A percentile compares a stretch with the other conserved stretches of the same genome.
These are phyloP conservation scores for Nitzschia palea DNA, from an alignment of 108 stramenopile species.

Conservation along the genomic window DNA sequence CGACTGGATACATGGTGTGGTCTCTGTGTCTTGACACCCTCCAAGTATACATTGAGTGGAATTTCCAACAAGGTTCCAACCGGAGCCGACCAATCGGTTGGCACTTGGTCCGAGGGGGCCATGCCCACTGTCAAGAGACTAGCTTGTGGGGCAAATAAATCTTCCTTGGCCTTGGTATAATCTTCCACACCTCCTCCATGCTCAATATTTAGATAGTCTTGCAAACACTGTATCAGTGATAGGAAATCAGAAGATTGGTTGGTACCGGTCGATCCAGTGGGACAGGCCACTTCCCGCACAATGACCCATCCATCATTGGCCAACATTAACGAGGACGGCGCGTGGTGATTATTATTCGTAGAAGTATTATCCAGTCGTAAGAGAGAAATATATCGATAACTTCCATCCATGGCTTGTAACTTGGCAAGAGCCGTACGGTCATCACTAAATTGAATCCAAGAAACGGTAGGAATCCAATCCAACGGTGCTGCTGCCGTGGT, in stretches of 20 bases:
- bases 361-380: constrained; percentile 13
- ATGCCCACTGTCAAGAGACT: constrained; percentile 27
- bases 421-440: constrained; percentile 29
- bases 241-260: neutral
- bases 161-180: constrained; percentile 11
- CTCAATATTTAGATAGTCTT: constrained; percentile 24
- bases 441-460: constrained; percentile 21
- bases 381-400: constrained; percentile 16
- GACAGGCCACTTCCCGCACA: constrained; percentile 18
- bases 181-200: constrained; percentile 27
- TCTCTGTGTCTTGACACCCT: constrained; percentile 19
- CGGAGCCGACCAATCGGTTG: constrained; percentile 30
- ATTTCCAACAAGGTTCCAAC: constrained; percentile 29
- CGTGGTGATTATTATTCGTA: neutral
- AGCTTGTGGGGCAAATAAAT: constrained; percentile 13
- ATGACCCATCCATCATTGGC: constrained; percentile 35
- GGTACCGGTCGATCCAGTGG: neutral
- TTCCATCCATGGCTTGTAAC: constrained; percentile 19
- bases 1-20: constrained; percentile 3
- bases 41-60: constrained; percentile 16
- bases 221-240: neutral
- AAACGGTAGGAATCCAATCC: constrained; percentile 14
- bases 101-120: neutral
- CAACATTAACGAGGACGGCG: neutral
- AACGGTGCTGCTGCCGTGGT: neutral